A percentile compares a stretch with the other conserved stretches of the same genome.
phyloP scores from a whole-genome alignment of 2,329 filamentous ascomycete species.

The Fusarium proliferatum region DNA sequence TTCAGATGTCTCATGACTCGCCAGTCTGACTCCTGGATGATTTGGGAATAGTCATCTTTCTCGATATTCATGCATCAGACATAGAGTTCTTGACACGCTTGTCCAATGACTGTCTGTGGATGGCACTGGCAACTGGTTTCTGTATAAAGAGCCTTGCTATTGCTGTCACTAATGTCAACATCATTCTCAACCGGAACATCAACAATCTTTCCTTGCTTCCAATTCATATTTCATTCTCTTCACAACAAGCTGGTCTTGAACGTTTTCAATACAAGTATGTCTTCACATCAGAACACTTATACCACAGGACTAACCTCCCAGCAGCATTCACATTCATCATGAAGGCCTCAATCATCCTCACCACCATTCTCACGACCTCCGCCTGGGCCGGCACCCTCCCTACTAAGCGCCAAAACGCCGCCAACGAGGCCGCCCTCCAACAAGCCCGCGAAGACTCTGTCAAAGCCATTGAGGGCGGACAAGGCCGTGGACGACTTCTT shows the following conservation, averaged over 20 bases:
- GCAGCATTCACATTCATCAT: neutral
- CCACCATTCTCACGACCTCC: neutral
- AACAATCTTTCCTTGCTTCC: accelerated
- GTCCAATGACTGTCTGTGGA: no score
- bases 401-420: neutral
- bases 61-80: no score
- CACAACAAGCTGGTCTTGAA: neutral
- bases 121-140: no score
- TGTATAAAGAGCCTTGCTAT: no score
- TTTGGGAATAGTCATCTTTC: no score
- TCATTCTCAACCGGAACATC: neutral
- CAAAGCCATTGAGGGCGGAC: neutral
- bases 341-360: neutral
- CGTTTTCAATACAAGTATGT: no score
- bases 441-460: neutral
- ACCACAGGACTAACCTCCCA: neutral
- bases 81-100: no score
- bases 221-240: accelerated
- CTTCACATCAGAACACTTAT: no score
- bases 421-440: neutral
- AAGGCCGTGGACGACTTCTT: neutral
- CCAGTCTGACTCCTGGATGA: no score
- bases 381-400: neutral
- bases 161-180: neutral
- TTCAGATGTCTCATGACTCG: no score